Evolutionary conservation across 805 yeast genomes (phyloP).

Genomic region (Pichia californica): DNA sequence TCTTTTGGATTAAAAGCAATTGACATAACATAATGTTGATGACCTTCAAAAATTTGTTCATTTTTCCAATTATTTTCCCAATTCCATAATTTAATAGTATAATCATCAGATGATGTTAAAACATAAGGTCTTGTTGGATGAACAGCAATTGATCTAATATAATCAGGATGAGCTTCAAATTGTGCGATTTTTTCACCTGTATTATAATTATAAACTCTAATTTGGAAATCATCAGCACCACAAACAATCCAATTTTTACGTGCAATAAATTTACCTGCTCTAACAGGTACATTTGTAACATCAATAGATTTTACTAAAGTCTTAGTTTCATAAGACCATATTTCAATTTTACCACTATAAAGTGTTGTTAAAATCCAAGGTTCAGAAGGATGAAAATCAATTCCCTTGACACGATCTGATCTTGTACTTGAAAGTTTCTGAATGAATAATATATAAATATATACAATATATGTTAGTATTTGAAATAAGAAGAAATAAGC

Average conservation of each 20-base stretch:
- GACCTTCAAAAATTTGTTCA: slow-evolving; percentile 91
- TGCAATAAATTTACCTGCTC: slow-evolving; percentile 92
- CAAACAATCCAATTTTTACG: slow-evolving; percentile 96
- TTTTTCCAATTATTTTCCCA: slow-evolving; percentile 93
- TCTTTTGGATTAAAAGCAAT: slow-evolving; percentile 96
- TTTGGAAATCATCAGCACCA: slow-evolving; percentile 92
- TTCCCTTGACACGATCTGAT: slow-evolving; percentile 94
- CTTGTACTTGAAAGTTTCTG: slow-evolving; percentile 82
- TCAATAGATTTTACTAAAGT: slow-evolving; percentile 82
- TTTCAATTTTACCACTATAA: slow-evolving; percentile 84
- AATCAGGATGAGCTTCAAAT: slow-evolving; percentile 98
- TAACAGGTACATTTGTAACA: slow-evolving; percentile 92
- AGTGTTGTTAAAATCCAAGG: slow-evolving; percentile 95
- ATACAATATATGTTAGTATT: no score
- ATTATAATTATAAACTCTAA: slow-evolving; percentile 89
- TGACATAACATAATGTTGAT: slow-evolving; percentile 91
- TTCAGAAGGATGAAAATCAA: slow-evolving; percentile 96
- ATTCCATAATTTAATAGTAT: slow-evolving; percentile 89
- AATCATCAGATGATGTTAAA: slow-evolving; percentile 86
- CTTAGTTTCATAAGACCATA: slow-evolving; percentile 89
- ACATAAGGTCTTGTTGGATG: slow-evolving; percentile 91
- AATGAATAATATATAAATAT: slow-evolving; percentile 5
- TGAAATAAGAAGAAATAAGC: no score
- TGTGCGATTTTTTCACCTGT: slow-evolving; percentile 92
- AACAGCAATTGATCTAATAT: slow-evolving; percentile 86